phyloP scores from a whole-genome alignment of 192 early-diverging fungal species.

The Geosiphon pyriformis region DNA sequence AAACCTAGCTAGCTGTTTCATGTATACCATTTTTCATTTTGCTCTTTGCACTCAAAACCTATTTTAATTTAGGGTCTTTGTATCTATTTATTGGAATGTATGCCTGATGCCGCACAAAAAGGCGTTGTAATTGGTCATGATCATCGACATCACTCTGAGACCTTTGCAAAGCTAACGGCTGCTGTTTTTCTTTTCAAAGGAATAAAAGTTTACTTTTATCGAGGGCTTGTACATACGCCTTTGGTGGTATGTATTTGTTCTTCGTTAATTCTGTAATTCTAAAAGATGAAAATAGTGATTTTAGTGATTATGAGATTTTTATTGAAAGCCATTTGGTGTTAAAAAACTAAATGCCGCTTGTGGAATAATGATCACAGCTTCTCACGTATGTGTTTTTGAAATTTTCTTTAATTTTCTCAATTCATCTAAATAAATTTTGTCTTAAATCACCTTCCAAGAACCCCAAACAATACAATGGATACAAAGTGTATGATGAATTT shows the following conservation, averaged over 20 bases:
- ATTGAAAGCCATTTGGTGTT: slow-evolving; percentile 71
- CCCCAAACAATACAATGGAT: slow-evolving; percentile 91
- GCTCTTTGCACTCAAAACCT: background rate
- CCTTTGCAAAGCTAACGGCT: slow-evolving; percentile 79
- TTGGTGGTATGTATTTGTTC: slow-evolving; percentile 47
- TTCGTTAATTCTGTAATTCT: background rate
- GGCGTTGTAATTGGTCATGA: slow-evolving; percentile 93
- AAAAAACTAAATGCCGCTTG: slow-evolving; percentile 61
- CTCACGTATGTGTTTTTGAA: slow-evolving; percentile 57
- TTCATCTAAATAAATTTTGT: slow-evolving; percentile 2
- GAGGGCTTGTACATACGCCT: slow-evolving; percentile 76
- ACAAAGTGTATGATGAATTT: slow-evolving; percentile 54
- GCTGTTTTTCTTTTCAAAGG: slow-evolving; percentile 75
- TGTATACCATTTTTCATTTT: background rate
- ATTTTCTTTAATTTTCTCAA: too few species aligned
- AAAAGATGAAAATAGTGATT: background rate
- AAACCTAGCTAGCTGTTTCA: slow-evolving; percentile 1
- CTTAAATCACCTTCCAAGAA: slow-evolving; percentile 46
- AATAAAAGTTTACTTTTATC: slow-evolving; percentile 75
- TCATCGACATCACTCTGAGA: slow-evolving; percentile 81
- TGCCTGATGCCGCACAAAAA: slow-evolving; percentile 51
- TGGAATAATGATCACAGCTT: slow-evolving; percentile 97
- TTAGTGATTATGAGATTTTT: background rate
- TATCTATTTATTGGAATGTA: slow-evolving; percentile 56
- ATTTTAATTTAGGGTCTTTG: slow-evolving; percentile 55